Percentiles rank a stretch among this genome's conserved stretches.
phyloP scores from a whole-genome alignment of 352 stramenopile species.

The Phytophthora rubi region DNA sequence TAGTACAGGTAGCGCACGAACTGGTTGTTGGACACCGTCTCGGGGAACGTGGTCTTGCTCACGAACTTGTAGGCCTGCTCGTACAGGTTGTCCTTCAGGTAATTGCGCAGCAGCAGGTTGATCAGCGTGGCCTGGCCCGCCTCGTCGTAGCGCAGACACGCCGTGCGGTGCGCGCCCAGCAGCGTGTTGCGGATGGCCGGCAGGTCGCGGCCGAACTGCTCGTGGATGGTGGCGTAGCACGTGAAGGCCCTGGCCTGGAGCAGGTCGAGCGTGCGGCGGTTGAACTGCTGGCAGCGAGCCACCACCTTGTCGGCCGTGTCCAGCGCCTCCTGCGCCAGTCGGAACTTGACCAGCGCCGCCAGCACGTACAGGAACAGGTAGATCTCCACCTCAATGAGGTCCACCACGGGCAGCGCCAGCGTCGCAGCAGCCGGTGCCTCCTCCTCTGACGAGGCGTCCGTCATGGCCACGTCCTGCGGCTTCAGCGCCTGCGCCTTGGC shows the following conservation, averaged over 20 bases:
- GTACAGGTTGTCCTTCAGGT: conserved; percentile 90
- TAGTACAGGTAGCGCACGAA: conserved; percentile 99
- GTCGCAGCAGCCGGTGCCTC: conserved; percentile 22
- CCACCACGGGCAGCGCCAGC: conserved; percentile 56
- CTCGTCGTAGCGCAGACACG: conserved; percentile 90
- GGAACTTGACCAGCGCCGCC: conserved; percentile 75
- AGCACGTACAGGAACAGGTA: conserved; percentile 86
- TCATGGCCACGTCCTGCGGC: conserved; percentile 65
- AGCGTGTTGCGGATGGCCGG: conserved; percentile 70
- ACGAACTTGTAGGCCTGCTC: conserved; percentile 95
- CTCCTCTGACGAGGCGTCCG: conserved; percentile 46
- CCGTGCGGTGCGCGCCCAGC: conserved; percentile 85
- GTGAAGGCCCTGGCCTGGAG: conserved; percentile 83
- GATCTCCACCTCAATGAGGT: conserved; percentile 88
- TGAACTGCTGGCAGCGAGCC: conserved; percentile 75
- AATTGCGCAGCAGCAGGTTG: conserved; percentile 92
- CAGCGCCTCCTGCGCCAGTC: conserved; percentile 62
- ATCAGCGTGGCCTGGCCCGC: conserved; percentile 90
- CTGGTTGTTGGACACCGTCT: conserved; percentile 98
- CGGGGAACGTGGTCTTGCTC: conserved; percentile 88
- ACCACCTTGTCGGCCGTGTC: conserved; percentile 60
- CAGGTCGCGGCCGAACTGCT: conserved; percentile 67
- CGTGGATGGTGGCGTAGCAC: conserved; percentile 80
- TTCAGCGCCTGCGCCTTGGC: conserved; percentile 41
- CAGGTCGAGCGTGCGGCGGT: conserved; percentile 78